Conservation (phyloP, 768 basidiomycete genomes). For the Kockovaella imperatae region DNA sequence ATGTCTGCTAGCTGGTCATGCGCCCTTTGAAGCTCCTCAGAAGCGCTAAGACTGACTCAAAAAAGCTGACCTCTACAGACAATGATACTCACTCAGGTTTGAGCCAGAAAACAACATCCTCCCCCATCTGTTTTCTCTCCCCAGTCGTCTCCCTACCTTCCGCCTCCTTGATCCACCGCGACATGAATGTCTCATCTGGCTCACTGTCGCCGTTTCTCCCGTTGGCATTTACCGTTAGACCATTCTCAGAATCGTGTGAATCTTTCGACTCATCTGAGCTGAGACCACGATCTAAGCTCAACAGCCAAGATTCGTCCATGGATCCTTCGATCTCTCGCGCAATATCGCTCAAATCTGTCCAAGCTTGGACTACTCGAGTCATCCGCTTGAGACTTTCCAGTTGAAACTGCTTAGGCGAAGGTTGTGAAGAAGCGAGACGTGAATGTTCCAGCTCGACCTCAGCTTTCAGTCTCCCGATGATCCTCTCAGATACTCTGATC, state of each 20-base stretch:
- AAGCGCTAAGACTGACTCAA: slow-evolving; percentile 14
- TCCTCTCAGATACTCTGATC: slow-evolving; percentile 21
- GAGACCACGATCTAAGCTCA: slow-evolving; percentile 8
- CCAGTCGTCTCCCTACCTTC: too few species aligned
- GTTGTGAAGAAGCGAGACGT: too few species aligned
- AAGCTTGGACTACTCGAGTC: slow-evolving; percentile 5
- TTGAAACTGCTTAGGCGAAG: too few species aligned
- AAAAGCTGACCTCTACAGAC: neutral
- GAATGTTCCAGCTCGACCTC: slow-evolving; percentile 12
- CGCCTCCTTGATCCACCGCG: too few species aligned
- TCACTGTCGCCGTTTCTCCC: too few species aligned
- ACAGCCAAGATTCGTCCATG: slow-evolving; percentile 27
- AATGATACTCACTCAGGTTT: neutral
- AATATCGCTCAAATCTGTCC: slow-evolving; percentile 14
- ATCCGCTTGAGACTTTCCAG: slow-evolving; percentile 11
- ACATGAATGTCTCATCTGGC: too few species aligned
- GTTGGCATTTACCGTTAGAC: too few species aligned
- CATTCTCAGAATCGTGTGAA: too few species aligned
- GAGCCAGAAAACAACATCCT: neutral
- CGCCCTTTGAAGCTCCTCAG: slow-evolving; percentile 12
- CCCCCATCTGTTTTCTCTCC: neutral
- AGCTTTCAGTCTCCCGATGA: slow-evolving; percentile 14
- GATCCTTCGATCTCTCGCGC: slow-evolving; percentile 26
- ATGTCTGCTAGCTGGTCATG: slow-evolving; percentile 15
- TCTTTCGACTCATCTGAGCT: too few species aligned